These are phyloP conservation scores for Erythrobasidium yunnanense DNA, from an alignment of 768 basidiomycete genomes.

Conservation along the genomic window DNA sequence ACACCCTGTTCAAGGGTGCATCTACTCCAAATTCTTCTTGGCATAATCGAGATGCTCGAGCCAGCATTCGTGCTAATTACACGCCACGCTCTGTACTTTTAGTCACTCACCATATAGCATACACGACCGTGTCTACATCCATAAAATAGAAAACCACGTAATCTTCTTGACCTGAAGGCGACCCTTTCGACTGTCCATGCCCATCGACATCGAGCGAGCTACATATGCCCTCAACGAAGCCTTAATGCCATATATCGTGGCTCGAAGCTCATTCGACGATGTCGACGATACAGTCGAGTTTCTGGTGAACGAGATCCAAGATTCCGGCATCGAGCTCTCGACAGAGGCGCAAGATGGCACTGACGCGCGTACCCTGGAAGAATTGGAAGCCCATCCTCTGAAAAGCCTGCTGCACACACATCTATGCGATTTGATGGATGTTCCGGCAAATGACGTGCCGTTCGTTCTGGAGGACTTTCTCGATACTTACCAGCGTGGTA, in stretches of 20 bases:
- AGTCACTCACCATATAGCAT: too few relatives aligned
- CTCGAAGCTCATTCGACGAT: background rate
- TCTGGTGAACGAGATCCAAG: background rate
- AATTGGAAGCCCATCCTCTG: background rate
- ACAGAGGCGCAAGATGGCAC: background rate
- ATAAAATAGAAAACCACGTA: too few relatives aligned
- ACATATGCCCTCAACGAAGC: background rate
- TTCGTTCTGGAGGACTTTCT: background rate
- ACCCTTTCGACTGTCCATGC: background rate
- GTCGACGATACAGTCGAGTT: background rate
- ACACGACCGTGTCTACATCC: too few relatives aligned
- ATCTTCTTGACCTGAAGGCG: too few relatives aligned
- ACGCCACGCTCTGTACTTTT: too few relatives aligned
- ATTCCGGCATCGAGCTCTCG: background rate
- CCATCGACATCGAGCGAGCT: background rate
- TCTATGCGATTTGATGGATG: background rate
- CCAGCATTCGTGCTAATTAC: too few relatives aligned
- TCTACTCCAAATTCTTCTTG: too few relatives aligned
- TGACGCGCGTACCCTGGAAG: background rate
- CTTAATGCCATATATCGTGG: background rate
- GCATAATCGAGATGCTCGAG: too few relatives aligned
- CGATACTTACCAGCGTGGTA: background rate
- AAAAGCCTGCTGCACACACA: background rate
- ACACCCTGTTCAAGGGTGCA: too few relatives aligned
- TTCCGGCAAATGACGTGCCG: background rate